Conservation (phyloP, 2,329 filamentous ascomycete genomes). For the Thelonectria blattea region DNA sequence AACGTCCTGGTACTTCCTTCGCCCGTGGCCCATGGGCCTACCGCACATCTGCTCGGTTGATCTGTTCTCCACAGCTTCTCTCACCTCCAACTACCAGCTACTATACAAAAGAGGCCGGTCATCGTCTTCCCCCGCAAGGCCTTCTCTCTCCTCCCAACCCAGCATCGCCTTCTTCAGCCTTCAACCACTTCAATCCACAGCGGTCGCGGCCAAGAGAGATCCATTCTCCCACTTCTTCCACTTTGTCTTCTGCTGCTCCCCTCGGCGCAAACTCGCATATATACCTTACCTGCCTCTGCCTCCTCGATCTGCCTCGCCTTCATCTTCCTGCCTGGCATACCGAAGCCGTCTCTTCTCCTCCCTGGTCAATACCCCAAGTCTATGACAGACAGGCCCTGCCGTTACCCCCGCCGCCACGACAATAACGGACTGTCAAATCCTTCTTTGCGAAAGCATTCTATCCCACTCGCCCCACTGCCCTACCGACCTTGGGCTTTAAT, state of each 20-base stretch:
- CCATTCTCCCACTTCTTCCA: slow-evolving; percentile 27
- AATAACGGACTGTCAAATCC: slow-evolving; percentile 25
- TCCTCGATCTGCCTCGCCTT: slow-evolving; percentile 32
- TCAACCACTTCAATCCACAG: slow-evolving; percentile 20
- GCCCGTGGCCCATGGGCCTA: slow-evolving; percentile 19
- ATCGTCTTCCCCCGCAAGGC: slow-evolving; percentile 36
- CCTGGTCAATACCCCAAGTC: slow-evolving; percentile 35
- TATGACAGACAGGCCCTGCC: slow-evolving; percentile 26
- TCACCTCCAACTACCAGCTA: slow-evolving; percentile 37
- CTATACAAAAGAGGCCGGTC: slow-evolving; percentile 38
- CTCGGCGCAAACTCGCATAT: slow-evolving; percentile 3
- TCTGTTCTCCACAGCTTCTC: slow-evolving; percentile 36
- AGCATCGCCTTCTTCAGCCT: slow-evolving; percentile 27
- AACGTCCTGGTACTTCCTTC: slow-evolving; percentile 30
- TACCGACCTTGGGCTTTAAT: slow-evolving; percentile 30
- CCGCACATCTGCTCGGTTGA: slow-evolving; percentile 30
- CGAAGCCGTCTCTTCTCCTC: slow-evolving; percentile 11
- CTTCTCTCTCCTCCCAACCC: slow-evolving; percentile 31
- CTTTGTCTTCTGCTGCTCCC: neutral
- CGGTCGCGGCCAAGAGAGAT: slow-evolving; percentile 40
- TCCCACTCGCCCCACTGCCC: slow-evolving; percentile 26
- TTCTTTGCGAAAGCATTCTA: slow-evolving; percentile 24
- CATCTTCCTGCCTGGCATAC: slow-evolving; percentile 6
- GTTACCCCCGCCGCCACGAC: slow-evolving; percentile 24
- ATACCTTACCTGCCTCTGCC: neutral